These are phyloP conservation scores for Talaromyces sp. DNA, from an alignment of 2,329 filamentous ascomycete genomes.

Conservation along the genomic window DNA sequence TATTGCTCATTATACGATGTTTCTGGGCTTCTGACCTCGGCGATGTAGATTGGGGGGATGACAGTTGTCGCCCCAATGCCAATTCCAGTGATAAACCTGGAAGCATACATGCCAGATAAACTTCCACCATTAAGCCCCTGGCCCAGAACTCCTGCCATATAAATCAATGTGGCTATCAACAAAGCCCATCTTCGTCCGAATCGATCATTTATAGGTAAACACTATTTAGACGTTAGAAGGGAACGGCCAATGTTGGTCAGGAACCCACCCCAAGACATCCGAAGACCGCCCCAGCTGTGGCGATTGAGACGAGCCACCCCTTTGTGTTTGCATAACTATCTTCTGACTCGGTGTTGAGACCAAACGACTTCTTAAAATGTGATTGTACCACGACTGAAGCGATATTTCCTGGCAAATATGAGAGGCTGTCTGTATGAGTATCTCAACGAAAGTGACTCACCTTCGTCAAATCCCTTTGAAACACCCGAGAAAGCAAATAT, in stretches of 20 bases:
- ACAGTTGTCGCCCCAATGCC: conserved; percentile 19
- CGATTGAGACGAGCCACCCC: conserved; percentile 24
- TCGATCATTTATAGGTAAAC: conserved; percentile 18
- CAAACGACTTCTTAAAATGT: conserved; percentile 12
- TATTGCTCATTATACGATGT: background rate
- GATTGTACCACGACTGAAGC: conserved; percentile 23
- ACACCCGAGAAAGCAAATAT: conserved; percentile 27
- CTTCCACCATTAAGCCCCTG: conserved; percentile 19
- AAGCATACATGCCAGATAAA: conserved; percentile 19
- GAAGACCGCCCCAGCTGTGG: conserved; percentile 23
- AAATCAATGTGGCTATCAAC: conserved; percentile 15
- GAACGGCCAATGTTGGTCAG: background rate
- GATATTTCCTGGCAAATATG: conserved; percentile 16
- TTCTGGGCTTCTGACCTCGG: conserved; percentile 8
- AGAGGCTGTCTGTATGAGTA: background rate
- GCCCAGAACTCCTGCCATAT: conserved; percentile 21
- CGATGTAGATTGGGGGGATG: conserved; percentile 19
- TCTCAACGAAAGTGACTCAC: background rate
- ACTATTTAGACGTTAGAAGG: conserved; percentile 7
- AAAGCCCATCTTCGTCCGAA: conserved; percentile 23
- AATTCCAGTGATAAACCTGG: conserved; percentile 19
- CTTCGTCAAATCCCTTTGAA: conserved; percentile 27
- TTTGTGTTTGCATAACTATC: conserved; percentile 23
- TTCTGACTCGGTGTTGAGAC: conserved; percentile 16
- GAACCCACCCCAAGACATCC: conserved; percentile 21